Evolutionary conservation across 768 basidiomycete genomes (phyloP).

Genomic region (Lanmaoa rubissima): DNA sequence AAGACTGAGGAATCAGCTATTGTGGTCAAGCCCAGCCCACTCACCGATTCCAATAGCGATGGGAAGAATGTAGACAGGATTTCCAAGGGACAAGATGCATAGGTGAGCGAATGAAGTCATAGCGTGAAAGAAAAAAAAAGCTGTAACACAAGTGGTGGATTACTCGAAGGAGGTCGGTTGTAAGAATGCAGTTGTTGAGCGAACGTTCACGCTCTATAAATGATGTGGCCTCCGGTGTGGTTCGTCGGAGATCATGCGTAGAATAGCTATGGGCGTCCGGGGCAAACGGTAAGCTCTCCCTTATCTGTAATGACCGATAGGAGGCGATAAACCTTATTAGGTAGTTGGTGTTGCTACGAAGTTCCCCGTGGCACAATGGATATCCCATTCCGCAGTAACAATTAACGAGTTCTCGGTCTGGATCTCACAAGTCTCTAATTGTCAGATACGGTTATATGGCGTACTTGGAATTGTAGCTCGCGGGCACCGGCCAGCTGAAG

Average conservation of each 20-base stretch:
- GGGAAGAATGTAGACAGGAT: background rate
- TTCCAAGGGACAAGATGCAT: background rate
- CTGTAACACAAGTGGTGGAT: background rate
- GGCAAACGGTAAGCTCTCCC: background rate
- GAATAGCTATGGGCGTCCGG: too few relatives aligned
- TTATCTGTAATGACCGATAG: background rate
- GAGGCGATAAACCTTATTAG: background rate
- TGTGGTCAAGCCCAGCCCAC: background rate
- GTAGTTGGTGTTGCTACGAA: background rate
- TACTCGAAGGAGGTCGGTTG: background rate
- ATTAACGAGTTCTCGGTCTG: background rate
- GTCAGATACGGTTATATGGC: background rate
- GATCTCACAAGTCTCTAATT: background rate
- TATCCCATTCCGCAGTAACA: background rate
- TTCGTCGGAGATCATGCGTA: too few relatives aligned
- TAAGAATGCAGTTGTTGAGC: background rate
- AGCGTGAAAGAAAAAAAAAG: background rate
- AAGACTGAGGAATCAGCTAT: background rate
- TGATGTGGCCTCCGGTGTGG: background rate
- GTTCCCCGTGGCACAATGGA: background rate
- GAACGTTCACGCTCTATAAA: background rate
- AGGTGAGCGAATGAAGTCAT: background rate
- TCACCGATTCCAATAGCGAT: constrained; percentile 2
- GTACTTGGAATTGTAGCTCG: background rate
- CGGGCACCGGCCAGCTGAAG: too few relatives aligned